A percentile compares a stretch with the other conserved stretches of the same genome.
Evolutionary conservation across 2,329 filamentous ascomycete species (phyloP).

Genomic region (Ophiobolus disseminans): DNA sequence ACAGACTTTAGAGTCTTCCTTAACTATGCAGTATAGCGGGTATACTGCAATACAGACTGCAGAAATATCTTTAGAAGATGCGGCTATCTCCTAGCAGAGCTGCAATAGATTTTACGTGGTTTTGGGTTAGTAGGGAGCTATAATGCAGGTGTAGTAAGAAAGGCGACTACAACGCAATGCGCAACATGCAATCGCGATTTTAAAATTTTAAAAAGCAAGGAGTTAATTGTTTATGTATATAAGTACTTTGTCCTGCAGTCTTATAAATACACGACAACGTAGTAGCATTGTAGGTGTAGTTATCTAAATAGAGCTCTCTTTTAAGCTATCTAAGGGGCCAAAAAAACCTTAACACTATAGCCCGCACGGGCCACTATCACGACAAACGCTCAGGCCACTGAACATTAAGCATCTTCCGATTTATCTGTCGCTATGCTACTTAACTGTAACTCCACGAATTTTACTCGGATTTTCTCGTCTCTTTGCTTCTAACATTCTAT

Average conservation of each 20-base stretch:
- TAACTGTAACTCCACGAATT: not conserved
- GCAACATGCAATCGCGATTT: not conserved
- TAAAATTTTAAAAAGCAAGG: not conserved
- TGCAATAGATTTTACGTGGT: not conserved
- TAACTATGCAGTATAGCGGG: not conserved
- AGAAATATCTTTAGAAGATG: not conserved
- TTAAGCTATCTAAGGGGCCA: not conserved
- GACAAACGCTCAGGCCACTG: conserved; percentile 1
- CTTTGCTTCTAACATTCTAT: not conserved
- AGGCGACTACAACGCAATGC: not conserved
- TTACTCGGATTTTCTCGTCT: not conserved
- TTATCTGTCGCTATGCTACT: not conserved
- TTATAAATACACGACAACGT: not conserved
- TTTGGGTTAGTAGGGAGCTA: too few species aligned
- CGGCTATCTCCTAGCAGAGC: not conserved
- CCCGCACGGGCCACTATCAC: conserved; percentile 2
- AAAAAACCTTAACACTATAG: conserved; percentile 7
- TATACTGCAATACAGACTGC: not conserved
- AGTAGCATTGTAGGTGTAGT: not conserved
- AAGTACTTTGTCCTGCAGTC: too few species aligned
- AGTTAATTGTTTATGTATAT: not conserved
- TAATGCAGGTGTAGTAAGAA: not conserved
- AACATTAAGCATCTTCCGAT: not conserved
- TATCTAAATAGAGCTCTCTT: not conserved
- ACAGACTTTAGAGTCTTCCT: not conserved